Conservation (phyloP, 768 basidiomycete species). For the Xerocomellus intermedius region DNA sequence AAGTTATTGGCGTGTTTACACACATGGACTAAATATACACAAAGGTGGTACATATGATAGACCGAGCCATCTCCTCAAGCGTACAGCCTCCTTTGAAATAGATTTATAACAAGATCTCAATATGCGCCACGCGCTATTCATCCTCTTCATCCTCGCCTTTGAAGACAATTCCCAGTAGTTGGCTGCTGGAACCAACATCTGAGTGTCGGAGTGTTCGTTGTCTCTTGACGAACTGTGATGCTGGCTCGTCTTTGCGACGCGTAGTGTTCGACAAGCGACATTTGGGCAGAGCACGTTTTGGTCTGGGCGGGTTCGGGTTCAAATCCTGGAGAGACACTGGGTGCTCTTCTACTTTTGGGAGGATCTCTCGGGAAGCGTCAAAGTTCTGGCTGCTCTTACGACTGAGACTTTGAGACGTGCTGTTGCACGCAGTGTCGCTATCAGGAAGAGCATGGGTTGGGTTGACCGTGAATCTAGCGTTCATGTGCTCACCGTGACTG, state of each 20-base stretch:
- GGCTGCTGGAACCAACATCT: constrained; percentile 15
- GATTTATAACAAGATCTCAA: background rate
- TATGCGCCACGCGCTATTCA: constrained; percentile 1
- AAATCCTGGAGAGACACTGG: constrained; percentile 15
- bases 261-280: constrained; percentile 10
- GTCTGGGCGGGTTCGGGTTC: constrained; percentile 9
- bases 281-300: constrained; percentile 31
- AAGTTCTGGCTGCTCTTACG: constrained; percentile 9
- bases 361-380: constrained; percentile 9
- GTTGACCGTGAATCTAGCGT: background rate
- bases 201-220: constrained; percentile 23
- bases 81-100: background rate
- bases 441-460: background rate
- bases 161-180: background rate
- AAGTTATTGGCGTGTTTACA: background rate
- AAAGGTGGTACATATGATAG: background rate
- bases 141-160: constrained; percentile 16
- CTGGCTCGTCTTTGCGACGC: constrained; percentile 5
- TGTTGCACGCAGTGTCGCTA: constrained; percentile 6
- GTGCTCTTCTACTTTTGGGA: constrained; percentile 24
- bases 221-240: constrained; percentile 18
- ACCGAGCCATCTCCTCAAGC: background rate
- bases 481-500: constrained; percentile 13
- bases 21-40: constrained; percentile 8
- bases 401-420: constrained; percentile 6